Evolutionary conservation across 352 stramenopile genomes (phyloP), one percentile per base, ranked within the genome.

Genomic region (Phytophthora litchii): DNA sequence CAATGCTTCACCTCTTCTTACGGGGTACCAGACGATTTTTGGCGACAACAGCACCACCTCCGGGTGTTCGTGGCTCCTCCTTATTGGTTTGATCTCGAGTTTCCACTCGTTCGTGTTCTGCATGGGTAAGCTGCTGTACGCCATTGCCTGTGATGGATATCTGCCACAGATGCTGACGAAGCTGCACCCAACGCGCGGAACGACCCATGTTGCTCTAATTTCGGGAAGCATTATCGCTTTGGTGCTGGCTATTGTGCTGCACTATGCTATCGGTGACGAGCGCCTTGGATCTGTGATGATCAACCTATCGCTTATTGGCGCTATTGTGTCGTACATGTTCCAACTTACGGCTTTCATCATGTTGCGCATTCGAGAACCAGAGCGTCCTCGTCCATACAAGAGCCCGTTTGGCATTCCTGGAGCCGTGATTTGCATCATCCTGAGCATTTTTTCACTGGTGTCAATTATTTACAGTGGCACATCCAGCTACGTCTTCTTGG

Each of bases 61-160:
- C 25, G 74, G 59, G n/a, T 86, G 82, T 50, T 78, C 74, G 41
- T 86, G 76, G 76, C 51, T 86, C 11, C 54, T 86, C 17, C 70
- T 86, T 36, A 58, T 86, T 1, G 76, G 76, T 0, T 47, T 86
- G 4, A 70, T 86, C 48, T 67, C 64, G 27, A 80, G 68, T 44
- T 86, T 86, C 63, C 76, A 86, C 67, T 86, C 76, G 62, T 86
- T 86, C 56, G 78, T 86, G 27, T 86, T 79, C 57, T 86, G 76
- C 69, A 86, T 86, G 77, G 74, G 77, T 29, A 70, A 77, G 21
- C 44, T 86, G 59, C 56, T 86, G 27, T 80, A 70, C 51, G 76
- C 76, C 21, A 86, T 86, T 41, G 77, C 77, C 17, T 70, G 72
- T 52, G 77, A 86, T 58, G 77, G 77, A 42, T 86, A 69, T 55